Evolutionary conservation across 1,284 basidiomycete species (phyloP), one percentile per base, ranked within the genome.

Genomic region (Apiotrichum mycotoxinovorans): DNA sequence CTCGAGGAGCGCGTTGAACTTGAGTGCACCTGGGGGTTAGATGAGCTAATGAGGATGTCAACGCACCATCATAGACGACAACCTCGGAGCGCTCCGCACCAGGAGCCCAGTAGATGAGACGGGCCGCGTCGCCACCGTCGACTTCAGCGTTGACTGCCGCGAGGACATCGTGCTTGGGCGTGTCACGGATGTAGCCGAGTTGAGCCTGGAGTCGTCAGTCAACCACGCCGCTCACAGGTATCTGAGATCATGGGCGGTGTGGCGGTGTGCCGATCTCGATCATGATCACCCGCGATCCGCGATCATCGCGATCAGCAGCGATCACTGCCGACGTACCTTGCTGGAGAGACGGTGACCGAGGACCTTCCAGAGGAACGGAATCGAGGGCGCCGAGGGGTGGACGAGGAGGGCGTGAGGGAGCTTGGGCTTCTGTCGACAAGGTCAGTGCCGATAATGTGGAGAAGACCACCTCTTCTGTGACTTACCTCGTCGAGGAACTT

Each of bases 331-430:
- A 44, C 64, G 57, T 23, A 72, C 72, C 66, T 85, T 80, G 54
- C 83, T 83, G 52, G 82, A 73, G 72, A 87, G 87, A 62, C 86
- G 87, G 70, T 89, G 88, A 14, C 83, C 85, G 37, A 94, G 82
- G 5, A 89, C 86, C 69, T 88, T 86, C 91, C 91, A 94, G 51
- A 93, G 78, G 30, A 93, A 79, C 1, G 91, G 91, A 5, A 90
- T 84, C 47, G 86, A 87, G 61, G 85, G 87, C 10, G 69, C 62
- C 82, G 86, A 77, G 83, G 87, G 67, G 84, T 91, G 68, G 86
- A 79, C 62, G 17, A 95, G 83, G 17, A 95, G 78, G 0, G 85
- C 84, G 41, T 88, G 87, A 12, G 84, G 83, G 59, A 83, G 76
- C 38, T 80, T 77, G 27, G 72, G 64, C 63, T 83, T 81, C 84